phyloP scores from a whole-genome alignment of 805 yeast genomes.

The Spencermartinsiella europaea region DNA sequence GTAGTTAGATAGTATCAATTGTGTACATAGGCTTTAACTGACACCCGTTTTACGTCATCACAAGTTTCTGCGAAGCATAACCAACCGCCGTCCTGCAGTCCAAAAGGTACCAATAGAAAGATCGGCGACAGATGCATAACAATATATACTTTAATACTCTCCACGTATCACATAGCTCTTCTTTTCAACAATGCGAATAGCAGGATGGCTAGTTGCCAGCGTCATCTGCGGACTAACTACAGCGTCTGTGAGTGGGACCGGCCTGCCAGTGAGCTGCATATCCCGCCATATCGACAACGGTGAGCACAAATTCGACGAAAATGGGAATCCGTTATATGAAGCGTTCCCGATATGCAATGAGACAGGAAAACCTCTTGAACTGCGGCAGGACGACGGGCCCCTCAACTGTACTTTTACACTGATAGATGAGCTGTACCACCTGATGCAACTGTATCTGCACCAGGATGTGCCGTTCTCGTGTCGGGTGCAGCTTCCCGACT shows the following conservation, averaged over 20 bases:
- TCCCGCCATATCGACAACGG: slow-evolving; percentile 67
- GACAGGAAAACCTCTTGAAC: slow-evolving; percentile 53
- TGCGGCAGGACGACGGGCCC: slow-evolving; percentile 48
- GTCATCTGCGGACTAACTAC: neutral
- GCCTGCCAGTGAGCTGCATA: slow-evolving; percentile 54
- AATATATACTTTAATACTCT: no score
- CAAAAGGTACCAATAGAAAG: neutral
- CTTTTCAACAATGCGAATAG: neutral
- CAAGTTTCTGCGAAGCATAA: no score
- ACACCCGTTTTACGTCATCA: no score
- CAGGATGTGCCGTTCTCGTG: slow-evolving; percentile 75
- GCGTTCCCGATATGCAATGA: slow-evolving; percentile 62
- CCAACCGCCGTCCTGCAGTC: no score
- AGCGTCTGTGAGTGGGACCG: neutral
- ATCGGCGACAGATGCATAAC: neutral
- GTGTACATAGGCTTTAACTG: no score
- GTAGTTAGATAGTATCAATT: no score
- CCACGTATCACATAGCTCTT: no score
- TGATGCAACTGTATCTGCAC: slow-evolving; percentile 70
- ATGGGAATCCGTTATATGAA: slow-evolving; percentile 48
- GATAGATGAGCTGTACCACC: slow-evolving; percentile 61
- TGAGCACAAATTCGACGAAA: slow-evolving; percentile 65
- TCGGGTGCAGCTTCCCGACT: slow-evolving; percentile 49
- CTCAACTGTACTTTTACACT: slow-evolving; percentile 57
- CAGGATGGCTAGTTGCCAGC: neutral